Evolutionary conservation across 2,329 filamentous ascomycete genomes (phyloP).

Genomic region (Colletotrichum sp.): DNA sequence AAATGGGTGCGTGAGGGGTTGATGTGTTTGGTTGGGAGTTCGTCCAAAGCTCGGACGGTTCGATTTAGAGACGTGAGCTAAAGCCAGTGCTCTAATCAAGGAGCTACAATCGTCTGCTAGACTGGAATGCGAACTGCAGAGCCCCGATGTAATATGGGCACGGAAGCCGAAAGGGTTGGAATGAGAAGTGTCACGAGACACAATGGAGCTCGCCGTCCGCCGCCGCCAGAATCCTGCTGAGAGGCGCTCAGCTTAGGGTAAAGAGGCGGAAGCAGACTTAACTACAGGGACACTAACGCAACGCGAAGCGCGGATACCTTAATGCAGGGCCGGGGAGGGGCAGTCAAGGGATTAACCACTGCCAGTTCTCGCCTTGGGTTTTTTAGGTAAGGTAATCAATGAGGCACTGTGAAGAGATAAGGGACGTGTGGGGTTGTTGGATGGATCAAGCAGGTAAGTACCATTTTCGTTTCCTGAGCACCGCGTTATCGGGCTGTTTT

Average conservation of each 20-base stretch:
- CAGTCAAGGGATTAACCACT: neutral
- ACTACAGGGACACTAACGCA: neutral
- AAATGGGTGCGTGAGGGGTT: neutral
- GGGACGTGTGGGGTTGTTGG: neutral
- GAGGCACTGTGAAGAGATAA: neutral
- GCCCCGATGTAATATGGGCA: neutral
- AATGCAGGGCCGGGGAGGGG: neutral
- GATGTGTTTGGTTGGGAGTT: neutral
- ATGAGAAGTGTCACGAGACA: conserved; percentile 7
- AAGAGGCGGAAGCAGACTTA: neutral
- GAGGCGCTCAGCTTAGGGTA: neutral
- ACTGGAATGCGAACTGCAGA: neutral
- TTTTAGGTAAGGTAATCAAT: neutral
- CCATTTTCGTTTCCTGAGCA: neutral
- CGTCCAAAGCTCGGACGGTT: neutral
- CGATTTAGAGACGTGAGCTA: neutral
- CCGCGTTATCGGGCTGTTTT: neutral
- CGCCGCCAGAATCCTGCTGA: neutral
- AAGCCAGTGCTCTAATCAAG: neutral
- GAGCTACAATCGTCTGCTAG: neutral
- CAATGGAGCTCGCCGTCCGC: conserved; percentile 16
- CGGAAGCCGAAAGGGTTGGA: neutral
- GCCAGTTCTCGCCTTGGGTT: neutral
- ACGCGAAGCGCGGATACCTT: neutral
- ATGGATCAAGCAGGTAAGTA: neutral